Base-by-base conservation (phyloP, 192 early-diverging fungal species). In the Lobosporangium transversale region DNA sequence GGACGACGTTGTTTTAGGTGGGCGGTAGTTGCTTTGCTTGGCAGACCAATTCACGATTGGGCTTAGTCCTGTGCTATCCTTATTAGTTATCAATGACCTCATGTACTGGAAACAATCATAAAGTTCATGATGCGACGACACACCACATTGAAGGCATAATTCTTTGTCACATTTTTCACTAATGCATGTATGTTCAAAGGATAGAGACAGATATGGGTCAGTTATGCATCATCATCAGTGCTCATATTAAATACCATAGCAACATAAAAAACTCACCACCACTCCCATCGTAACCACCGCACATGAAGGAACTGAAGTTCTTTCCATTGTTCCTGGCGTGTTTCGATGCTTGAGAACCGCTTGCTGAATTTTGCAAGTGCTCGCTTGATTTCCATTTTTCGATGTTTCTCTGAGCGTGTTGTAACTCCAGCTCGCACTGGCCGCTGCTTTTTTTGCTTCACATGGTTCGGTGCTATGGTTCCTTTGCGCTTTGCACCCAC, bases 221-320 rank as follows among this genome's bases (percentile, higher is more conserved):
- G n/a, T n/a, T n/a, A n/a, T n/a, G n/a, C n/a, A n/a, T n/a, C n/a
- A n/a, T n/a, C n/a, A n/a, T n/a, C n/a, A n/a, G n/a, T n/a, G n/a
- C n/a, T n/a, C n/a, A n/a, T n/a, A n/a, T n/a, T n/a, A n/a, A n/a
- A n/a, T n/a, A n/a, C n/a, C n/a, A n/a, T n/a, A n/a, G n/a, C n/a
- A n/a, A n/a, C n/a, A n/a, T n/a, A n/a, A n/a, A 33, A 10, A 52
- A 26, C 66, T 52, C 81, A 86, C 85, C 87, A 88, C 60, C 59
- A 56, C 3, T 79, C 71, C 50, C 68, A 71, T 33, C 84, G 87
- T 29, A 86, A 81, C 53, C 80, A 80, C 14, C 68, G 53, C 23
- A 88, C 81, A 45, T 88, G 87, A 36, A 81, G 65, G 70, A 88
- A 88, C 57, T 88, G 87, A 8, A 88, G 60, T 52, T 85, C 79